phyloP scores from a whole-genome alignment of 345 rosid species.

The Populus alba region DNA sequence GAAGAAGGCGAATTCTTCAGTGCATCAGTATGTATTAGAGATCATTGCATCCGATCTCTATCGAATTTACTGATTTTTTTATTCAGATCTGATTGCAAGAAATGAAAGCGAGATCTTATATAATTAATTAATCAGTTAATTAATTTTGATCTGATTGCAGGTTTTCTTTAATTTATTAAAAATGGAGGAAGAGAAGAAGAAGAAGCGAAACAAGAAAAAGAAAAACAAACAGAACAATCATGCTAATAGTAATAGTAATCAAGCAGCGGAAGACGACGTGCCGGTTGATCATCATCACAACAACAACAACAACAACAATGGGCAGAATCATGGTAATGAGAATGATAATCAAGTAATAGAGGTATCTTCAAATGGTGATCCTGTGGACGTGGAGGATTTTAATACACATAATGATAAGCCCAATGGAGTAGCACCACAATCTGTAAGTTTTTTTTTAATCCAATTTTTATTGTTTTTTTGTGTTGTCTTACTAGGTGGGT shows the following conservation, averaged over 20 bases:
- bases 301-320: conserved; percentile 30
- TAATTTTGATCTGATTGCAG: neutral
- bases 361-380: neutral
- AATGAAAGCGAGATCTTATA: too few relatives aligned
- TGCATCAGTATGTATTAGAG: neutral
- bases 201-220: conserved; percentile 62
- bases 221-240: conserved; percentile 41
- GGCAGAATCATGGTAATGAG: conserved; percentile 11
- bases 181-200: conserved; percentile 73
- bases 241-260: neutral
- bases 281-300: neutral
- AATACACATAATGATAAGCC: conserved; percentile 9
- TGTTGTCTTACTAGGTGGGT: neutral
- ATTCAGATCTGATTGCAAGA: neutral
- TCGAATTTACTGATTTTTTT: neutral
- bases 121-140: neutral
- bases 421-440: conserved; percentile 24
- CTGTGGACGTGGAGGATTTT: conserved; percentile 11
- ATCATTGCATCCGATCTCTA: neutral
- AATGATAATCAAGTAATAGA: neutral
- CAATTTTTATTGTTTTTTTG: neutral
- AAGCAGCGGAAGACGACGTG: conserved; percentile 31
- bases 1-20: neutral
- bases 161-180: neutral
- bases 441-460: conserved; percentile 32